Base-by-base conservation (phyloP, 768 basidiomycete species). In the Rossbeevera mucosa region DNA sequence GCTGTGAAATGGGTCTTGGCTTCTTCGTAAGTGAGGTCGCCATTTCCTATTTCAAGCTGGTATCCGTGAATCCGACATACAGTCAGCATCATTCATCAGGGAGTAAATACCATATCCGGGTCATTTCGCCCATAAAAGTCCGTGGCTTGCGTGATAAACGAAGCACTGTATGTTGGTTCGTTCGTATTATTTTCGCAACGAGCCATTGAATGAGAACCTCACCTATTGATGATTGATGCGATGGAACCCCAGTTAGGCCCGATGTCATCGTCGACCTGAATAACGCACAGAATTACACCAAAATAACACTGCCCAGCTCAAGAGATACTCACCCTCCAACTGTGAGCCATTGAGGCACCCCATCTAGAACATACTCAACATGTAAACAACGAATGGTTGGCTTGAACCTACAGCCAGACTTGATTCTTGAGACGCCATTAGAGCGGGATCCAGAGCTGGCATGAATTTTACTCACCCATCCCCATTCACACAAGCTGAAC, bases 401-500 rank as follows among this genome's bases (percentile, higher is more conserved):
- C 63, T 55, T 52, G 61, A 65, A 21, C 83, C 78, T 79, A 85
- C 44, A 82, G 60, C 82, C 81, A 83, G 4, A 81, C 80, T 69
- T 82, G 77, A 58, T 71, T 74, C 80, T 82, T 81, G 50, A 33
- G 21, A 25, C 7, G 16, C 7, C 24, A 9, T 33, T 45, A n/a
- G n/a, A 52, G 29, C 29, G 3, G 41, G 26, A 44, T 4, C 9
- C 14, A 41, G 43, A 42, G 14, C 12, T 44, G 8, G 5, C 29
- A 22, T 5, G 12, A 33, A 31, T 31, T 41, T 54, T 24, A 67
- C 76, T 64, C 53, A 85, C 84, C 65, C 76, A 70, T 28, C 84
- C 84, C 84, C 84, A 86, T 66, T 86, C 73, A 59, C 84, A 86
- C 24, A 86, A 64, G 30, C 82, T 83, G 49, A 81, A 81, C 11